Percentiles rank a stretch among this genome's conserved stretches.
These are phyloP conservation scores for Cyberlindnera mycetangii DNA, from an alignment of 805 yeast species.

Conservation along the genomic window DNA sequence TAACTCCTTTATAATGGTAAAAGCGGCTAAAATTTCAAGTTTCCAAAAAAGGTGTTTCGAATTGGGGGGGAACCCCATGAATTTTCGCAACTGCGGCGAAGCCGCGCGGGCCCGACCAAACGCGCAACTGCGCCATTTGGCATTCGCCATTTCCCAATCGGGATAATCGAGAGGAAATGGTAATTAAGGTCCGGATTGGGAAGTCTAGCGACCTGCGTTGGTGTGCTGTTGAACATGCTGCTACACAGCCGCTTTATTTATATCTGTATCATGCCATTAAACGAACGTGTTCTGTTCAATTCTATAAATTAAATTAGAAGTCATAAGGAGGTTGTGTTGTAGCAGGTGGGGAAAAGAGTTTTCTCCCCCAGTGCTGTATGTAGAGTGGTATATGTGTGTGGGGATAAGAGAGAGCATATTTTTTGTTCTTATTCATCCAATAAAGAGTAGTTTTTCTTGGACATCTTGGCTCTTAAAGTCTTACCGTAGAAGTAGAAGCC, in stretches of 20 bases:
- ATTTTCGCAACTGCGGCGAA: neutral
- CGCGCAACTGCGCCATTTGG: no score
- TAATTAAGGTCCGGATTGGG: neutral
- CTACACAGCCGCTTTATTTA: no score
- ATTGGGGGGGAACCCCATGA: no score
- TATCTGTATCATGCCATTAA: constrained; percentile 1
- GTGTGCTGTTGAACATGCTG: no score
- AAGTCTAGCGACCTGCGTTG: no score
- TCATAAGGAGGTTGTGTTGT: constrained; percentile 3
- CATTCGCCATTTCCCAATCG: neutral
- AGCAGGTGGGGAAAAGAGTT: neutral
- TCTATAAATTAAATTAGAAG: constrained; percentile 1
- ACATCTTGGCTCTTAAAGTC: constrained; percentile 55
- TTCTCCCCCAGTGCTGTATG: neutral
- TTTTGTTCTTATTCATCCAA: constrained; percentile 1
- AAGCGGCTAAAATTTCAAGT: neutral
- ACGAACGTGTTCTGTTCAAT: neutral
- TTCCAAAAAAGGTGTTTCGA: neutral
- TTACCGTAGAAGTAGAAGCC: constrained; percentile 69
- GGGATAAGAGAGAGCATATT: neutral
- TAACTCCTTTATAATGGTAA: no score
- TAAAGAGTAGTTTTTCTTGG: constrained; percentile 60
- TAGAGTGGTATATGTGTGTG: neutral
- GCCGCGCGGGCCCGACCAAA: no score
- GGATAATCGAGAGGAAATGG: neutral